phyloP scores from a whole-genome alignment of 2,329 filamentous ascomycete genomes.

The Lachnellula cervina region DNA sequence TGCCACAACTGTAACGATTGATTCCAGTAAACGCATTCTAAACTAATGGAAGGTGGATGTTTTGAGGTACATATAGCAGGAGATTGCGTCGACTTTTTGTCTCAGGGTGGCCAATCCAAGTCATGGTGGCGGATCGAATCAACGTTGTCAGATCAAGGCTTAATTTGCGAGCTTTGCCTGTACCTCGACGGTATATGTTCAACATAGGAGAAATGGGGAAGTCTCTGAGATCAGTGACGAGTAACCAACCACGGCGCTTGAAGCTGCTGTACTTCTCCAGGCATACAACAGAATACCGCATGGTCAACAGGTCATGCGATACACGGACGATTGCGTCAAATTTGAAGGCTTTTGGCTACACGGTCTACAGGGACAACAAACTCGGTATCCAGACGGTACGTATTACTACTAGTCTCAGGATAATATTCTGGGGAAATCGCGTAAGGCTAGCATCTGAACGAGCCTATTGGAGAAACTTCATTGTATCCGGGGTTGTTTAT shows the following conservation, averaged over 20 bases:
- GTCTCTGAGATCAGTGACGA: too few relatives aligned
- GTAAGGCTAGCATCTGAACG: not conserved
- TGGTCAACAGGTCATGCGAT: not conserved
- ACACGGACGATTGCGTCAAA: constrained; percentile 1
- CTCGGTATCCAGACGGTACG: not conserved
- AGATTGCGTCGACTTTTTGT: not conserved
- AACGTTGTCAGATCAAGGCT: too few relatives aligned
- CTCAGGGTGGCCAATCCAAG: not conserved
- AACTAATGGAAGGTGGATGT: not conserved
- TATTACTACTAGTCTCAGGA: not conserved
- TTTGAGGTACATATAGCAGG: not conserved
- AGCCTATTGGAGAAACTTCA: not conserved
- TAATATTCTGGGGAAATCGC: not conserved
- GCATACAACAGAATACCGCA: not conserved
- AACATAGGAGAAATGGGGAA: too few relatives aligned
- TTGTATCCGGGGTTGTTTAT: not conserved
- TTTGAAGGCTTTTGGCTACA: constrained; percentile 1
- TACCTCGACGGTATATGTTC: too few relatives aligned
- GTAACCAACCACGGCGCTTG: too few relatives aligned
- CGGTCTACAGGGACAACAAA: not conserved
- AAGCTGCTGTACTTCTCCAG: not conserved
- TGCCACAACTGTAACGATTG: constrained; percentile 1
- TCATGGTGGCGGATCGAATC: too few relatives aligned
- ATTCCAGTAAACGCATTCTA: constrained; percentile 7
- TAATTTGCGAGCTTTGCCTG: too few relatives aligned